These are phyloP conservation scores for Diaporthe aspalathi DNA, from an alignment of 2,329 filamentous ascomycete genomes.

Conservation along the genomic window DNA sequence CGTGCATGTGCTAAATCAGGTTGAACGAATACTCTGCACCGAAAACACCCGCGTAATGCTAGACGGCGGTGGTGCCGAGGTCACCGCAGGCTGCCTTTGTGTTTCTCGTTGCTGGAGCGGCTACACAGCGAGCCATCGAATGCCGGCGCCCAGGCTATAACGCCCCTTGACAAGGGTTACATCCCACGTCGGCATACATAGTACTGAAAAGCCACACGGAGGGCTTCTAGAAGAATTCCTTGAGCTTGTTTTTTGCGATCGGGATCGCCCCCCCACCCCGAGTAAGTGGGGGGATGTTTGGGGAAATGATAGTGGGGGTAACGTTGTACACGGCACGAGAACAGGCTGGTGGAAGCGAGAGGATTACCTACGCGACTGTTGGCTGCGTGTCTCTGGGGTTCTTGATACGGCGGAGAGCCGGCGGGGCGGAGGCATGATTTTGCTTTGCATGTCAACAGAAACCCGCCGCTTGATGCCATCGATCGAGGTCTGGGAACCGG, in stretches of 20 bases:
- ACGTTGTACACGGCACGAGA: too few species aligned
- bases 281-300: not conserved
- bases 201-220: not conserved
- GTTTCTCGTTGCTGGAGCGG: not conserved
- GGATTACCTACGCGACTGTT: not conserved
- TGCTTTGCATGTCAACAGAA: not conserved
- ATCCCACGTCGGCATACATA: not conserved
- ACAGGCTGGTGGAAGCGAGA: too few species aligned
- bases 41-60: not conserved
- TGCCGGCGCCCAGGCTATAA: not conserved
- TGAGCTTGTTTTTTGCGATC: conserved; percentile 19
- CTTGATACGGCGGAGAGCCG: not conserved
- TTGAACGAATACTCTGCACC: not conserved
- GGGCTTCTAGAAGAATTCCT: not conserved
- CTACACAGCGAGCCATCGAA: not conserved
- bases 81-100: not conserved
- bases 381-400: too few species aligned
- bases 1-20: not conserved
- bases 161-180: not conserved
- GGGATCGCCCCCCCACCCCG: conserved; percentile 12
- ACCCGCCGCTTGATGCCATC: not conserved
- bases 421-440: not conserved
- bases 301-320: too few species aligned
- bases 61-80: not conserved
- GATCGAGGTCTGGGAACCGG: not conserved